Conservation (phyloP, 1,139 yeast species). For the Sugiyamaella neomexicana region DNA sequence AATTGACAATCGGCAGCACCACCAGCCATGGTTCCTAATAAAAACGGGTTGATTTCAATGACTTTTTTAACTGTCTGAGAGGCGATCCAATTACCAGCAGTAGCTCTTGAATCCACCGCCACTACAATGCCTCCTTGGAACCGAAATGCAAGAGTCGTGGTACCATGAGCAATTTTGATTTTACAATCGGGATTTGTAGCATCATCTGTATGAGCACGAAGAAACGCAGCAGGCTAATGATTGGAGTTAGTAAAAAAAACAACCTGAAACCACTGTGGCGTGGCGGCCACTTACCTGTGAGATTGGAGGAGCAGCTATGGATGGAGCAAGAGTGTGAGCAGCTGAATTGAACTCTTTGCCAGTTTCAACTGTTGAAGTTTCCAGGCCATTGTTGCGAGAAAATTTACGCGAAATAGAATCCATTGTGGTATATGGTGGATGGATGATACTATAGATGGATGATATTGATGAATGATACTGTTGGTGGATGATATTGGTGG, state of each 20-base stretch:
- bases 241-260: constrained; percentile 19
- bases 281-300: constrained; percentile 52
- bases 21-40: constrained; percentile 99
- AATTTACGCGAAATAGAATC: constrained; percentile 30
- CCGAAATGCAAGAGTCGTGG: constrained; percentile 94
- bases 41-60: constrained; percentile 90
- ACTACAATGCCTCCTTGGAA: constrained; percentile 92
- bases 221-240: constrained; percentile 79
- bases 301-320: constrained; percentile 76
- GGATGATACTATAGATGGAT: not conserved
- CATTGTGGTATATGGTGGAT: constrained; percentile 21
- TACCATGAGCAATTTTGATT: constrained; percentile 97
- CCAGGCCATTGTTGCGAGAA: constrained; percentile 20
- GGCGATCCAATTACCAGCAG: constrained; percentile 99
- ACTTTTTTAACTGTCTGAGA: constrained; percentile 98
- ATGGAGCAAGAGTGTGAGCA: constrained; percentile 48
- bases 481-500: not conserved
- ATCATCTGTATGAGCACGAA: constrained; percentile 98
- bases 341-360: constrained; percentile 14
- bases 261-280: constrained; percentile 3
- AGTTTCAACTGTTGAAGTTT: constrained; percentile 18
- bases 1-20: constrained; percentile 99
- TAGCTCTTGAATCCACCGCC: constrained; percentile 97
- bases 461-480: too few species aligned
- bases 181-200: constrained; percentile 88